A percentile compares a stretch with the other conserved stretches of the same genome.
These are phyloP conservation scores for Colletotrichum chlorophyti DNA, from an alignment of 2,329 filamentous ascomycete genomes.

Conservation along the genomic window DNA sequence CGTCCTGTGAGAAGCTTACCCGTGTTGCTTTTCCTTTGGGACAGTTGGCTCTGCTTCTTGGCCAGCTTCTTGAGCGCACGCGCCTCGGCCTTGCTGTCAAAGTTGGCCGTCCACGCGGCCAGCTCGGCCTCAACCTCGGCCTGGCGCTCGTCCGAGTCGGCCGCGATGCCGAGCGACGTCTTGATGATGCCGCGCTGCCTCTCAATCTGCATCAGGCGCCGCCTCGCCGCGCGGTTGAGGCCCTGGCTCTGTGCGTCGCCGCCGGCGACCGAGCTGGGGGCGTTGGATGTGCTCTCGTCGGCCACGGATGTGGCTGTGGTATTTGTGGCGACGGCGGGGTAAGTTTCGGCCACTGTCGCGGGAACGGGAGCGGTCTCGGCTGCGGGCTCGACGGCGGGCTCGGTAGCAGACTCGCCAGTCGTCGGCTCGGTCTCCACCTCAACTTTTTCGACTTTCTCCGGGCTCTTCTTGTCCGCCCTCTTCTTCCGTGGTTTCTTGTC, in stretches of 20 bases:
- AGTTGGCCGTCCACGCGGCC: conserved; percentile 10
- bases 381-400: neutral
- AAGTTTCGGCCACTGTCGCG: neutral
- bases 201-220: conserved; percentile 25
- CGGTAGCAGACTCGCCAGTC: conserved; percentile 6
- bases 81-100: conserved; percentile 15
- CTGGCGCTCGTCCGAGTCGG: conserved; percentile 21
- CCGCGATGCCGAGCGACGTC: conserved; percentile 16
- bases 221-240: conserved; percentile 27
- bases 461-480: conserved; percentile 25
- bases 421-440: neutral
- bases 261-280: conserved; percentile 19
- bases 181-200: conserved; percentile 14
- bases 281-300: conserved; percentile 10
- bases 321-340: neutral
- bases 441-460: conserved; percentile 1
- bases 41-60: conserved; percentile 7
- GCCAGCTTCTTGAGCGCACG: conserved; percentile 20
- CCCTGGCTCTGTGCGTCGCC: conserved; percentile 2
- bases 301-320: neutral
- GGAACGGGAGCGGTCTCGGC: neutral
- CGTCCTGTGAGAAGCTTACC: conserved; percentile 24
- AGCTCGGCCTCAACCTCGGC: conserved; percentile 22
- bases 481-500: conserved; percentile 18
- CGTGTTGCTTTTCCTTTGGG: conserved; percentile 6